These are phyloP conservation scores for Barbarea vulgaris DNA, from an alignment of 345 rosid species.

Conservation along the genomic window DNA sequence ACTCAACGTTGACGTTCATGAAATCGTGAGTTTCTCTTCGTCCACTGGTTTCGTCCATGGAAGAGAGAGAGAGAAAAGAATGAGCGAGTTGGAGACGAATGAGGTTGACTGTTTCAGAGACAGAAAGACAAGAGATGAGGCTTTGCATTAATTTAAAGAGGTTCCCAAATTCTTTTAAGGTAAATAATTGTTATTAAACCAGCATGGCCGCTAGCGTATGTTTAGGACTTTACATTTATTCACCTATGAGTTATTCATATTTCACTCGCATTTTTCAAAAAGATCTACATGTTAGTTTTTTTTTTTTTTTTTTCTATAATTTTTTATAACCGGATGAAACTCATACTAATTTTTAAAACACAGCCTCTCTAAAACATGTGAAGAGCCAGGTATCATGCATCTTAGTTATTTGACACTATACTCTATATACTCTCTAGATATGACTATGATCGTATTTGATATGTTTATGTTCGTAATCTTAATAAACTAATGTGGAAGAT, in stretches of 20 bases:
- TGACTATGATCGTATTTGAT: neutral
- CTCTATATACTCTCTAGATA: neutral
- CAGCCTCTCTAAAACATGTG: neutral
- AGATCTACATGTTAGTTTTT: neutral
- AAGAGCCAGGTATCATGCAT: neutral
- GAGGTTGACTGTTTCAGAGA: constrained; percentile 39
- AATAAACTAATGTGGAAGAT: too few relatives aligned
- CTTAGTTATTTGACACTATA: neutral
- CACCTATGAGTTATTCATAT: neutral
- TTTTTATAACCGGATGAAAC: neutral
- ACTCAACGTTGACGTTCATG: constrained; percentile 59
- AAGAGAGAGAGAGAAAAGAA: constrained; percentile 13
- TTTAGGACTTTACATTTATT: constrained; percentile 10
- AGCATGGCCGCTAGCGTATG: constrained; percentile 9
- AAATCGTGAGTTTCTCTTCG: constrained; percentile 56
- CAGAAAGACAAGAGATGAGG: constrained; percentile 36
- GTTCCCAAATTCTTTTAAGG: constrained; percentile 33
- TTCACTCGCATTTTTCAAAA: neutral
- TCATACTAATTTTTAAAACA: neutral
- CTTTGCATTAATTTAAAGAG: constrained; percentile 37
- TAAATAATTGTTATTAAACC: constrained; percentile 22
- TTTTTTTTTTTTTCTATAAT: neutral
- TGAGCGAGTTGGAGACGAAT: constrained; percentile 14
- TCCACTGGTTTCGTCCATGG: constrained; percentile 43
- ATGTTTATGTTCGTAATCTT: neutral